phyloP scores from a whole-genome alignment of 257 asterid species.

The Nicotiana obtusifolia region DNA sequence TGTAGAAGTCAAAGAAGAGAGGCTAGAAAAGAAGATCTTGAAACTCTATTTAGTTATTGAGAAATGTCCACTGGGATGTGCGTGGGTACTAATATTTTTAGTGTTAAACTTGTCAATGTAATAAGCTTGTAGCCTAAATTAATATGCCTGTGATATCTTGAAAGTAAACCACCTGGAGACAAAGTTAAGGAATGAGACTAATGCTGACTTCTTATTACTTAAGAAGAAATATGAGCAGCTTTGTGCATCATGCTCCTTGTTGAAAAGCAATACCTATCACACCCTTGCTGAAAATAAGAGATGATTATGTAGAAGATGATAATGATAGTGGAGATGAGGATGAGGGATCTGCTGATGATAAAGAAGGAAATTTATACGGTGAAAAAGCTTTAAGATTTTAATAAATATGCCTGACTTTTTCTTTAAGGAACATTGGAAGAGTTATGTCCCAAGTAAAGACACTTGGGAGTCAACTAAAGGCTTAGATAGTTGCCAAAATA shows the following conservation, averaged over 20 bases:
- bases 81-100: conserved; percentile 57
- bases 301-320: conserved; percentile 3
- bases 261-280: conserved; percentile 9
- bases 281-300: not conserved
- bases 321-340: conserved; percentile 20
- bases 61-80: conserved; percentile 94
- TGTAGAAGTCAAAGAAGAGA: conserved; percentile 7
- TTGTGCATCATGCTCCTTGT: conserved; percentile 34
- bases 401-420: conserved; percentile 21
- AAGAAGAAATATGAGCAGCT: conserved; percentile 67
- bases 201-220: conserved; percentile 44
- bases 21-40: conserved; percentile 38
- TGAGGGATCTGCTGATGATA: too few relatives aligned
- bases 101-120: conserved; percentile 68
- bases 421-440: conserved; percentile 69
- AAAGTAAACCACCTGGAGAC: conserved; percentile 72
- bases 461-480: conserved; percentile 76
- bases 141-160: conserved; percentile 62
- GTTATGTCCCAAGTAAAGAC: conserved; percentile 55
- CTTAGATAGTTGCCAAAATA: conserved; percentile 47
- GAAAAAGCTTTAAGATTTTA: conserved; percentile 27
- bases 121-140: conserved; percentile 78
- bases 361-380: conserved; percentile 43
- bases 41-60: conserved; percentile 90
- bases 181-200: conserved; percentile 63